Conservation (phyloP, 2,329 filamentous ascomycete species). For the Cladophialophora chaetospira region DNA sequence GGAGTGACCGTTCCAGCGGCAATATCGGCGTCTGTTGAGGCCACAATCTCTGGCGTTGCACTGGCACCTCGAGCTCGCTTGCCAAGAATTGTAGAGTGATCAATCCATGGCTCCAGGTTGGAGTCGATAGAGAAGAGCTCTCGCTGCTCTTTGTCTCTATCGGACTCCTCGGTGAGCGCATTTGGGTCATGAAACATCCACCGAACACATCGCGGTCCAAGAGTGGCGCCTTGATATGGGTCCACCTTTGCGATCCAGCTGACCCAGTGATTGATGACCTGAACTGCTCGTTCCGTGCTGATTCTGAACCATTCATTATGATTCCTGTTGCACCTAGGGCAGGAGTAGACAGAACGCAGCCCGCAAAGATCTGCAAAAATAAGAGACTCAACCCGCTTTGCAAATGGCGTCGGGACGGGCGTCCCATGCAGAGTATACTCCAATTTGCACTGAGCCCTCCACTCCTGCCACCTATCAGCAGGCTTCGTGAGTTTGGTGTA, state of each 20-base stretch:
- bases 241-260: not conserved
- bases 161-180: not conserved
- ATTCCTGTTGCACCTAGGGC: not conserved
- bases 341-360: not conserved
- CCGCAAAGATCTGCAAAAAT: not conserved
- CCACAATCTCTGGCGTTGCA: not conserved
- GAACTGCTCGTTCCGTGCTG: not conserved
- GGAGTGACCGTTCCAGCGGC: not conserved
- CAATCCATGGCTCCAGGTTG: not conserved
- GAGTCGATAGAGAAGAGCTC: not conserved
- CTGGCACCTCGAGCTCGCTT: not conserved
- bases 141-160: not conserved
- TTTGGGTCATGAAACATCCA: not conserved
- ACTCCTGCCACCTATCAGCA: not conserved
- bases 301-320: not conserved
- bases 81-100: not conserved
- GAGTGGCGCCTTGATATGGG: not conserved
- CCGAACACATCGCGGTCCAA: not conserved
- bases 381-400: not conserved
- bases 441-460: not conserved
- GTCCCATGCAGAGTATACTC: not conserved
- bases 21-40: not conserved
- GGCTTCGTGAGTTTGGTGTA: not conserved
- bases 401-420: not conserved
- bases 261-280: not conserved